A percentile compares a stretch with the other conserved stretches of the same genome.
These are phyloP conservation scores for Ogataea saltuana DNA, from an alignment of 805 yeast genomes.

Conservation along the genomic window DNA sequence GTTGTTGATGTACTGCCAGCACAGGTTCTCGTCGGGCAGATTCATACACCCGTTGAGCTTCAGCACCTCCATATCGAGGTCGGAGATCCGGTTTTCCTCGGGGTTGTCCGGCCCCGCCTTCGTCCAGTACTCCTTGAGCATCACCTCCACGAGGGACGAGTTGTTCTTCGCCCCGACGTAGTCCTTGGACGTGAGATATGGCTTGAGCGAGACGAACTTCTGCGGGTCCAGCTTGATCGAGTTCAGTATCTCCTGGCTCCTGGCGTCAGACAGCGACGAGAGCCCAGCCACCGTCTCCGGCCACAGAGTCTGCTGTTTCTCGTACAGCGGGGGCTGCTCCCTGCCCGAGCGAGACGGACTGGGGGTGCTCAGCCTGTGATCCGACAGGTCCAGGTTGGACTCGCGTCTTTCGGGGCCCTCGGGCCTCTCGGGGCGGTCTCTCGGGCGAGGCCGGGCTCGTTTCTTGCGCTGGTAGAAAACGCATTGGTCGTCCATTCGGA, in stretches of 20 bases:
- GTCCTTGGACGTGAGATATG: conserved; percentile 11
- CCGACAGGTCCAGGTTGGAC: too few species aligned
- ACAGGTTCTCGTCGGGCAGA: conserved; percentile 58
- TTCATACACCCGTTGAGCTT: conserved; percentile 66
- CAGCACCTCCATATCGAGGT: conserved; percentile 60
- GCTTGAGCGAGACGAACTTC: conserved; percentile 8
- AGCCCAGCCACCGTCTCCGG: not conserved
- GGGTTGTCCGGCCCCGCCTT: conserved; percentile 9
- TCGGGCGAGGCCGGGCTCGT: conserved; percentile 31
- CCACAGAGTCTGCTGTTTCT: too few species aligned
- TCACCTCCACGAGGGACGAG: conserved; percentile 10
- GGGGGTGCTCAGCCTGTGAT: too few species aligned
- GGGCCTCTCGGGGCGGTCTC: too few species aligned
- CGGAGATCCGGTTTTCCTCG: conserved; percentile 24
- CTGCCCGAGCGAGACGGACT: too few species aligned
- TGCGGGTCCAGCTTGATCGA: conserved; percentile 16
- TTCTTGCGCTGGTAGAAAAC: conserved; percentile 59
- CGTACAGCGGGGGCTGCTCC: too few species aligned
- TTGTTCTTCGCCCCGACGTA: conserved; percentile 30
- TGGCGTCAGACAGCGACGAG: conserved; percentile 11
- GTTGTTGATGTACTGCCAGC: conserved; percentile 58
- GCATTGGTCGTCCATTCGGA: conserved; percentile 59
- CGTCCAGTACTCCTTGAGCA: conserved; percentile 15
- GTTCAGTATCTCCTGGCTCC: not conserved
- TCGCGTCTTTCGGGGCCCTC: too few species aligned